Evolutionary conservation across 2,329 filamentous ascomycete genomes (phyloP).

Genomic region (Acrodontium crateriforme): DNA sequence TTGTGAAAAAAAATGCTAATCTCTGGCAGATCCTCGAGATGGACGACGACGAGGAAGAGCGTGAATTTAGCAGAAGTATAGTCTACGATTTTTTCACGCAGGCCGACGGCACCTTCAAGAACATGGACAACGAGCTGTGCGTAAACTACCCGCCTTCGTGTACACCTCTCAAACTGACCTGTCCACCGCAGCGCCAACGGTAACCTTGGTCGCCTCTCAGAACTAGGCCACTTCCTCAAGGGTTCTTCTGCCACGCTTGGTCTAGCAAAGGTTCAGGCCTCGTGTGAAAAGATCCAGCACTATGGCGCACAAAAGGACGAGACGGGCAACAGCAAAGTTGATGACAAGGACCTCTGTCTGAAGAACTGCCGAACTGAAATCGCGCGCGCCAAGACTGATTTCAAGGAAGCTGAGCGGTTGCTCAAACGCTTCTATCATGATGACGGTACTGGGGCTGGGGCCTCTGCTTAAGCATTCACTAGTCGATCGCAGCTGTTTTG

Average conservation of each 20-base stretch:
- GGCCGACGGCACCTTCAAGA: constrained; percentile 67
- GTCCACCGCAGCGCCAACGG: constrained; percentile 42
- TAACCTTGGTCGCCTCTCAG: constrained; percentile 62
- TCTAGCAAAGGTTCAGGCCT: constrained; percentile 77
- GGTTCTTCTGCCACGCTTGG: constrained; percentile 92
- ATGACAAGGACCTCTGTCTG: constrained; percentile 55
- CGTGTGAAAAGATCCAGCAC: constrained; percentile 93
- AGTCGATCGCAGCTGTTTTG: no score
- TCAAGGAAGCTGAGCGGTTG: constrained; percentile 54
- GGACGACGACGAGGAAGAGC: constrained; percentile 78
- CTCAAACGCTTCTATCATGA: constrained; percentile 54
- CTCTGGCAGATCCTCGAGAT: constrained; percentile 65
- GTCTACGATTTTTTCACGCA: constrained; percentile 90
- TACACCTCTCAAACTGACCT: not conserved
- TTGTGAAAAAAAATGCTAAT: not conserved
- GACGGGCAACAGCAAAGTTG: constrained; percentile 52
- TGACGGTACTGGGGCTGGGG: constrained; percentile 5
- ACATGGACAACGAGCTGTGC: constrained; percentile 80
- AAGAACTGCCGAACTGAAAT: constrained; percentile 57
- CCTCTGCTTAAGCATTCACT: no score
- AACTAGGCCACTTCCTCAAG: constrained; percentile 90
- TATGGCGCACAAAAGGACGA: constrained; percentile 73
- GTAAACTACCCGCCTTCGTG: constrained; percentile 8
- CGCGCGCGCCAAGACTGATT: constrained; percentile 60
- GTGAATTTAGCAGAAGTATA: constrained; percentile 78